Conservation (phyloP, 176 grass and related monocot species). For the Poa annua region DNA sequence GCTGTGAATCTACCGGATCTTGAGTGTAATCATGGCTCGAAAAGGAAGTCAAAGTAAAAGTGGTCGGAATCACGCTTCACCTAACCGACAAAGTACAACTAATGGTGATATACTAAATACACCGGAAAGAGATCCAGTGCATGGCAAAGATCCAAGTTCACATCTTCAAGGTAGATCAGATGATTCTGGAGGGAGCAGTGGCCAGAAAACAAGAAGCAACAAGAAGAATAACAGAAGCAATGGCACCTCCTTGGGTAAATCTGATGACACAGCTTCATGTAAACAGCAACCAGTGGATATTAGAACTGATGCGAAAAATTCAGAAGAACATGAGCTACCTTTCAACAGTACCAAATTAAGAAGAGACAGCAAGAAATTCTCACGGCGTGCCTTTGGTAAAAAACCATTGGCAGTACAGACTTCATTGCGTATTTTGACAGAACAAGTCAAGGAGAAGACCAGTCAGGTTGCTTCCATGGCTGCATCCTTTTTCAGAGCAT, state of each 20-base stretch:
- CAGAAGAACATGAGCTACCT: slow-evolving; percentile 40
- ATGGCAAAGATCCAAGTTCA: slow-evolving; percentile 41
- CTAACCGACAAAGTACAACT: slow-evolving; percentile 55
- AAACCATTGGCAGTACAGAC: slow-evolving; percentile 17
- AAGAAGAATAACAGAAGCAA: slow-evolving; percentile 54
- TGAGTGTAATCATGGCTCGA: slow-evolving; percentile 69
- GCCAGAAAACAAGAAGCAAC: slow-evolving; percentile 50
- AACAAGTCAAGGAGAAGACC: slow-evolving; percentile 49
- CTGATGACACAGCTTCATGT: slow-evolving; percentile 32
- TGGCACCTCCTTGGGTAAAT: slow-evolving; percentile 38
- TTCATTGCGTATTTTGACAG: slow-evolving; percentile 30
- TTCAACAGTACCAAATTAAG: slow-evolving; percentile 42
- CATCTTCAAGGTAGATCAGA: slow-evolving; percentile 47
- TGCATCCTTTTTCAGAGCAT: slow-evolving; percentile 62
- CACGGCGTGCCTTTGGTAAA: slow-evolving; percentile 34
- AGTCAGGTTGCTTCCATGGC: slow-evolving; percentile 61
- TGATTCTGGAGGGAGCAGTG: slow-evolving; percentile 42
- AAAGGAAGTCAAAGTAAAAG: slow-evolving; percentile 85
- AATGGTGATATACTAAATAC: slow-evolving; percentile 58
- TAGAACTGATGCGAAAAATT: slow-evolving; percentile 38
- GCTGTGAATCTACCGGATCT: slow-evolving; percentile 25
- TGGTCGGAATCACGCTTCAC: slow-evolving; percentile 46
- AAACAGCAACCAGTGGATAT: slow-evolving; percentile 42
- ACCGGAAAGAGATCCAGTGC: slow-evolving; percentile 47
- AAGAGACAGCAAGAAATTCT: slow-evolving; percentile 53